These are phyloP conservation scores for Microbotryum silenes-acaulis DNA, from an alignment of 1,284 basidiomycete genomes.

Conservation along the genomic window DNA sequence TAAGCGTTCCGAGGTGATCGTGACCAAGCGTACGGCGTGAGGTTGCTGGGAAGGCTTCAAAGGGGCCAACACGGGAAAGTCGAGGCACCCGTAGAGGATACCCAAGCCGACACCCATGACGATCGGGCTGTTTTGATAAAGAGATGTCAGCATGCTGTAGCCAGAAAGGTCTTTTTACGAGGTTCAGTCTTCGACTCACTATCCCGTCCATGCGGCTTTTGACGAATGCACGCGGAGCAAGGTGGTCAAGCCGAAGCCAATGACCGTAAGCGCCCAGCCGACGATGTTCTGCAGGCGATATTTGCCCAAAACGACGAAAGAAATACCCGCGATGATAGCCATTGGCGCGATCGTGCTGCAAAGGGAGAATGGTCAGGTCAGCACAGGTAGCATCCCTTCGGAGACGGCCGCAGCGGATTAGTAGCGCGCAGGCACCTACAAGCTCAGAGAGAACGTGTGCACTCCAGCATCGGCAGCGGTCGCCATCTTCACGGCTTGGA, in stretches of 20 bases:
- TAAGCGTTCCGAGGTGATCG: no score
- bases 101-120: constrained; percentile 21
- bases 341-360: constrained; percentile 29
- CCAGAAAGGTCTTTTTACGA: no score
- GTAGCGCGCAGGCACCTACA: constrained; percentile 3
- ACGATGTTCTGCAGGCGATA: constrained; percentile 37
- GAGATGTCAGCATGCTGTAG: background rate
- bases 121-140: constrained; percentile 3
- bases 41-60: constrained; percentile 18
- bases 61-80: constrained; percentile 36
- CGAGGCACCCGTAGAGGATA: constrained; percentile 26
- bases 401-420: no score
- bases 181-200: background rate
- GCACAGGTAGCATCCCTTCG: no score
- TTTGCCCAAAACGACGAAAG: background rate
- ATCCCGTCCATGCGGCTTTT: constrained; percentile 28
- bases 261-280: constrained; percentile 27
- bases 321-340: constrained; percentile 24
- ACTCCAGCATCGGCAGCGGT: constrained; percentile 33
- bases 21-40: constrained; percentile 11
- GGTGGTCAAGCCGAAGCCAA: constrained; percentile 38
- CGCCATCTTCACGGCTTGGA: constrained; percentile 29
- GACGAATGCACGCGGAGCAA: constrained; percentile 41
- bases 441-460: constrained; percentile 31
- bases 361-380: no score